Evolutionary conservation across 306 rosid species (phyloP).

Genomic region (Medicago lupulina): DNA sequence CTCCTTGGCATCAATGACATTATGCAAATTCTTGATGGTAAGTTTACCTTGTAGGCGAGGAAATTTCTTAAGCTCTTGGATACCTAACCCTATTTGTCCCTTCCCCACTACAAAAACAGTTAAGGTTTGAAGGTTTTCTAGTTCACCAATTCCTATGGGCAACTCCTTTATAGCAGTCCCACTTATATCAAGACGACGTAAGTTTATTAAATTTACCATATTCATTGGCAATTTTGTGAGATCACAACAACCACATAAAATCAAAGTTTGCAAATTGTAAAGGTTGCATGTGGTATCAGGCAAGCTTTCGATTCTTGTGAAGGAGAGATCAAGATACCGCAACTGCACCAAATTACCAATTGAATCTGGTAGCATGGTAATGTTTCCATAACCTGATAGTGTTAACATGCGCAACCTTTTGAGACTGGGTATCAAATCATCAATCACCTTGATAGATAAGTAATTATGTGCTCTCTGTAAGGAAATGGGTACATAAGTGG

Average conservation of each 20-base stretch:
- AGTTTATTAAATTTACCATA: not conserved
- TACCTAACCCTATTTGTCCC: not conserved
- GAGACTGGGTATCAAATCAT: not conserved
- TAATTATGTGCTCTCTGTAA: accelerated
- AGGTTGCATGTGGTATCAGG: not conserved
- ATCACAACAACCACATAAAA: not conserved
- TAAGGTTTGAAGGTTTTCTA: not conserved
- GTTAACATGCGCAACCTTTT: not conserved
- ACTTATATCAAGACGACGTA: not conserved
- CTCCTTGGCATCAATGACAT: not conserved
- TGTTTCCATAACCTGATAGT: not conserved
- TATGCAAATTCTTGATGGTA: not conserved
- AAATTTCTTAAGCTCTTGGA: not conserved
- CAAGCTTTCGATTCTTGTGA: not conserved
- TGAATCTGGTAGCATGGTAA: not conserved
- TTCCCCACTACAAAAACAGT: not conserved
- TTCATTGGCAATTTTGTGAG: not conserved
- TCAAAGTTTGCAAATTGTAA: not conserved
- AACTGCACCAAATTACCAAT: not conserved
- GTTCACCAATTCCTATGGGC: not conserved
- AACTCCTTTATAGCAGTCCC: not conserved
- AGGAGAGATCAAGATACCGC: not conserved
- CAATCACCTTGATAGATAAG: not conserved
- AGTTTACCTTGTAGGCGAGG: not conserved
- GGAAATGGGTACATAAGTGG: not conserved